Evolutionary conservation across 192 early-diverging fungal genomes (phyloP), one percentile per base, ranked within the genome.

Genomic region (Coemansia sp.): DNA sequence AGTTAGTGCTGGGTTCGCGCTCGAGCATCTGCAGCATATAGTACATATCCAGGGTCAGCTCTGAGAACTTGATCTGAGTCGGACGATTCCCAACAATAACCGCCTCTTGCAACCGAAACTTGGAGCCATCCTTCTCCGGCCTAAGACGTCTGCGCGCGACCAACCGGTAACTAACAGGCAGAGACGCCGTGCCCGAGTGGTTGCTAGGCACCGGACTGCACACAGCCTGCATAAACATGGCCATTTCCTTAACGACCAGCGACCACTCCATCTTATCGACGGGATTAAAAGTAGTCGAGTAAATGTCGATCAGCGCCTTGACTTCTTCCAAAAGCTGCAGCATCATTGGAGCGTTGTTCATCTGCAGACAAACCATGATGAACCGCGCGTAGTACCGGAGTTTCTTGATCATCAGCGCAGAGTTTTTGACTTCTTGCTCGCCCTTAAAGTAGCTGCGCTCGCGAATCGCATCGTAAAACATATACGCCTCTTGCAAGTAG

Each of bases 371-470:
- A 2, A 98, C 97, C 36, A 98, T 94, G 39, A 97, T 98, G 80
- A 97, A 98, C 34, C 98, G 90, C 3, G 98, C 98, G 78, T 95
- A 98, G 78, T 97, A 99, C 15, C 98, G 91, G 66, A 99, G 88
- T 65, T 97, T 98, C 74, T 99, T 99, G 75, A 98, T 95, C 89
- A 96, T 92, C 10, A 98, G 77, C 13, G 93, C 90, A 7, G 95
- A 89, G 66, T 92, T 97, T 82, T 94, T 95, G 13, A 90, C 87
- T 52, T 98, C 96, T 49, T 93, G 81, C n/a, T 97, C 93, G 75
- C 97, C 95, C 61, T 92, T 90, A 75, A 98, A 98, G 77, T 99
- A 99, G 65, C 91, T 89, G 65, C 98, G 88, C 46, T 95, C 93
- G 41, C 91, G 91, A 71, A 98, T 96, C 1, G 97, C 98, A 62